Conservation (phyloP, 768 basidiomycete species). For the Chiua virens region DNA sequence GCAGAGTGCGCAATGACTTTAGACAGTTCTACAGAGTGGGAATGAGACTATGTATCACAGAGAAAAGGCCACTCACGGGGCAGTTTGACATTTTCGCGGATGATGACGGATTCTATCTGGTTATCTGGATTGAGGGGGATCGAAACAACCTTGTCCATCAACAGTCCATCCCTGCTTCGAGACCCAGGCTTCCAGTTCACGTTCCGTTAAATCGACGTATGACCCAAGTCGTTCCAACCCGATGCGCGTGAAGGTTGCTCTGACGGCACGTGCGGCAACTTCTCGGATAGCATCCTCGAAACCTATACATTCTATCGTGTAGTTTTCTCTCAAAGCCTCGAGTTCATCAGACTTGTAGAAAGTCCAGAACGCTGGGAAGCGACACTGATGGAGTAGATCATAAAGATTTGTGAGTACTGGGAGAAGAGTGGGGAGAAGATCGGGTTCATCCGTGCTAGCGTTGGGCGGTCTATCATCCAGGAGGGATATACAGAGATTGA, state of each 20-base stretch:
- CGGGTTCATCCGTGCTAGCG: conserved; percentile 69
- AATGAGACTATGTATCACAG: background rate
- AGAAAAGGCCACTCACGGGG: conserved; percentile 56
- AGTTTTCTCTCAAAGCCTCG: conserved; percentile 77
- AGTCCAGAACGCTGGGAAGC: conserved; percentile 86
- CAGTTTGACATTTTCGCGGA: conserved; percentile 80
- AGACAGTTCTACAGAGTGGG: conserved; percentile 54
- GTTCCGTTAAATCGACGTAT: conserved; percentile 70
- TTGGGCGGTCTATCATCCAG: conserved; percentile 69
- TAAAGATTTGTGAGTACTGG: conserved; percentile 67
- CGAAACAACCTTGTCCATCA: conserved; percentile 57
- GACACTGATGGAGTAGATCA: conserved; percentile 75
- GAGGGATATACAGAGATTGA: conserved; percentile 92
- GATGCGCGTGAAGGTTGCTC: conserved; percentile 76
- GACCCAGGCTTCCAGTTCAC: conserved; percentile 59
- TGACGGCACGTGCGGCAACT: conserved; percentile 75
- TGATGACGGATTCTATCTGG: conserved; percentile 81
- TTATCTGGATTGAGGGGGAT: conserved; percentile 86
- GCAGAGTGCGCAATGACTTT: conserved; percentile 76
- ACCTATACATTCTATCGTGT: conserved; percentile 79
- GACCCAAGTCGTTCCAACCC: conserved; percentile 62
- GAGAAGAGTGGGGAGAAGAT: conserved; percentile 72
- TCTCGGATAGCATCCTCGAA: conserved; percentile 83
- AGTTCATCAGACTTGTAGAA: conserved; percentile 69
- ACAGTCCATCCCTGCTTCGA: conserved; percentile 66